Evolutionary conservation across 1,284 basidiomycete species (phyloP).

Genomic region (Sparassis latifolia): DNA sequence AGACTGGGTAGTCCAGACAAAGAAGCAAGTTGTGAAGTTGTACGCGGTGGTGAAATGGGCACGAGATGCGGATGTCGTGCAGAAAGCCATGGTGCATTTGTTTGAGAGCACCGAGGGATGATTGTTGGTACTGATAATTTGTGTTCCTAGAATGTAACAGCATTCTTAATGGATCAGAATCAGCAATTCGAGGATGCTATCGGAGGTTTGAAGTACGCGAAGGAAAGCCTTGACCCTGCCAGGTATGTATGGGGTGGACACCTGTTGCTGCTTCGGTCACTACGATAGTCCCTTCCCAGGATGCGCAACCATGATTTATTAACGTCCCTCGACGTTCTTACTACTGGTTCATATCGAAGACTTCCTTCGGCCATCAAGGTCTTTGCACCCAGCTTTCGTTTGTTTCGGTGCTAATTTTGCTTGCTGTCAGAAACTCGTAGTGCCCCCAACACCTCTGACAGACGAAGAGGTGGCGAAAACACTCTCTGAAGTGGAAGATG

Average conservation of each 20-base stretch:
- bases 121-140: neutral
- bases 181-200: constrained; percentile 75
- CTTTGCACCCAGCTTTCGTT: constrained; percentile 7
- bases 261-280: too few relatives aligned
- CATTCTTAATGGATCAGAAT: constrained; percentile 80
- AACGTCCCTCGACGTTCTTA: constrained; percentile 82
- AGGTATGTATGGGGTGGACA: constrained; percentile 35
- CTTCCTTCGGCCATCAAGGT: constrained; percentile 79
- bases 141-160: constrained; percentile 64
- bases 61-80: constrained; percentile 70
- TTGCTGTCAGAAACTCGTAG: constrained; percentile 51
- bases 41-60: constrained; percentile 84
- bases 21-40: constrained; percentile 86
- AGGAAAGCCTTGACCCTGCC: constrained; percentile 61
- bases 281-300: constrained; percentile 29
- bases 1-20: constrained; percentile 82
- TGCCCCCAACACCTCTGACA: constrained; percentile 59
- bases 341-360: constrained; percentile 74
- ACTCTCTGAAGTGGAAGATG: constrained; percentile 66
- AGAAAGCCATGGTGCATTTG: constrained; percentile 73
- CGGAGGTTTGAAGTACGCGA: constrained; percentile 54
- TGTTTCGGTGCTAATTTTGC: neutral
- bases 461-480: constrained; percentile 62
- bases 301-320: constrained; percentile 87
- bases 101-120: neutral